Percentiles rank a stretch among this genome's conserved stretches.
Evolutionary conservation across 768 basidiomycete genomes (phyloP).

Genomic region (Suillus spraguei): DNA sequence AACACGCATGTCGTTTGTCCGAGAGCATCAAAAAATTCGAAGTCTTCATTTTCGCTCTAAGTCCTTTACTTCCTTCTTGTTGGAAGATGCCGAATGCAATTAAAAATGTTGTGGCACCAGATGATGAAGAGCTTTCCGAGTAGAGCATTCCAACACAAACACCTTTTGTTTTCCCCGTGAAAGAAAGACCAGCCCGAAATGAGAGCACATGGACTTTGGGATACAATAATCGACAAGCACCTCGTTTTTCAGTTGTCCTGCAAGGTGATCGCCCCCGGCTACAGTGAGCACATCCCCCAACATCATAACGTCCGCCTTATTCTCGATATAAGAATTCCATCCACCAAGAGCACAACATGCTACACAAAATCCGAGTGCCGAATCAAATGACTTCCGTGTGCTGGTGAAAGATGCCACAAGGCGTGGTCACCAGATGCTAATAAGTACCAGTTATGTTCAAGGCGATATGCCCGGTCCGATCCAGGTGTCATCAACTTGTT

Average conservation of each 20-base stretch:
- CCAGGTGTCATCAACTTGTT: not conserved
- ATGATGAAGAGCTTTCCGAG: no score
- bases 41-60: no score
- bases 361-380: conserved; percentile 24
- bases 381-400: no score
- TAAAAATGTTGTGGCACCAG: no score
- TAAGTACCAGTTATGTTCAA: conserved; percentile 16
- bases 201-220: no score
- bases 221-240: not conserved
- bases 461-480: not conserved
- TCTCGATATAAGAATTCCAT: conserved; percentile 14
- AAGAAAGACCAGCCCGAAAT: no score
- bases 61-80: no score
- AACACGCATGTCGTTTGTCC: no score
- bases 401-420: conserved; percentile 29
- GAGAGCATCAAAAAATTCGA: no score
- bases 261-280: not conserved
- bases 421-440: conserved; percentile 31
- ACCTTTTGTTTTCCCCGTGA: no score
- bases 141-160: no score
- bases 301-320: not conserved
- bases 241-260: not conserved
- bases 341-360: conserved; percentile 27
- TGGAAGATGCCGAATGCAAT: no score
- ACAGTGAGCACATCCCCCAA: conserved; percentile 8